These are phyloP conservation scores for Corinectria fuckeliana DNA, from an alignment of 2,329 filamentous ascomycete species.

Conservation along the genomic window DNA sequence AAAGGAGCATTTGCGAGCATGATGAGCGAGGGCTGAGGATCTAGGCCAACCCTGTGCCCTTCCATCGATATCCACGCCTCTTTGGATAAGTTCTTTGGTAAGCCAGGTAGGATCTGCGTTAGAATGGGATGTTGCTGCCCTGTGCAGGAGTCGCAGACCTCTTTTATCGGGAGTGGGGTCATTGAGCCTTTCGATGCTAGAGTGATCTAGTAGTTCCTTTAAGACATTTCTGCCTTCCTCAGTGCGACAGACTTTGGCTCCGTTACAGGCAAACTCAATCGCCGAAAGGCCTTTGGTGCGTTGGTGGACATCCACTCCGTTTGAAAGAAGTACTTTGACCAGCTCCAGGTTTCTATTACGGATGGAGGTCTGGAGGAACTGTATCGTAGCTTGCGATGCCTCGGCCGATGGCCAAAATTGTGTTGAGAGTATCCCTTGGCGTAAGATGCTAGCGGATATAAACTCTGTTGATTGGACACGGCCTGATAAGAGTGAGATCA, in stretches of 20 bases:
- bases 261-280: neutral
- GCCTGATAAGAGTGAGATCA: neutral
- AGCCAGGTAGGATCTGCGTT: neutral
- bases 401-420: neutral
- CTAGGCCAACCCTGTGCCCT: accelerated
- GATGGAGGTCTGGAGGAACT: neutral
- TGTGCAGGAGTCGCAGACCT: neutral
- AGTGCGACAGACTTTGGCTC: accelerated
- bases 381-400: accelerated
- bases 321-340: neutral
- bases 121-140: neutral
- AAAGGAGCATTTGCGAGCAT: neutral
- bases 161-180: accelerated
- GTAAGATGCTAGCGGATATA: neutral
- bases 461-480: accelerated
- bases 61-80: neutral
- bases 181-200: neutral
- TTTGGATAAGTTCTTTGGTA: neutral
- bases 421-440: neutral
- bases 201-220: neutral
- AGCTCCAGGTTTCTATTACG: neutral
- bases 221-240: neutral
- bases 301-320: neutral
- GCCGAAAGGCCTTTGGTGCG: neutral
- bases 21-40: neutral